Evolutionary conservation across 1,284 basidiomycete genomes (phyloP), one percentile per base, ranked within the genome.

Genomic region (Moesziomyces sp.): DNA sequence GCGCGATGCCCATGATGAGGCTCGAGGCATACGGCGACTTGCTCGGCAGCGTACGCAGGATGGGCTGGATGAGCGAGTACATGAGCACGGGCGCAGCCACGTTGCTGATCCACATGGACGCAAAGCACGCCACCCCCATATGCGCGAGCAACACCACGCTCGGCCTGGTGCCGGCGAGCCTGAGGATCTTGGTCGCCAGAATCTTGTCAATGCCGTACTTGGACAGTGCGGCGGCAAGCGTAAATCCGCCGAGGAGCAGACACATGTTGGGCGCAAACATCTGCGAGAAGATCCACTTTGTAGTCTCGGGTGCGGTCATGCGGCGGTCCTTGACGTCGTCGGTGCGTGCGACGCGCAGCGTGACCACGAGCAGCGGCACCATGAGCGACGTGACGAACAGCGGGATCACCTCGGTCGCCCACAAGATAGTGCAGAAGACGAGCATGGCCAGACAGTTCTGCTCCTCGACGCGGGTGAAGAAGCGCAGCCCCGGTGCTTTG

Each of bases 31-130:
- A 98, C 3, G 91, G 86, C 4, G 94, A 91, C 77, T 91, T 92
- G 2, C 92, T 90, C 14, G 96, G 94, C 3, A 99, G 87, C 28
- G 92, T 97, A 68, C 95, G 89, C 30, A 97, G 88, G 78, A 98
- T 97, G 16, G 96, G 97, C 91, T 97, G 83, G 84, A 98, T 95
- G 62, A 99, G 87, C n/a, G 94, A 94, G 84, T 97, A 99, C 86
- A 95, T 97, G 14, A 99, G 87, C 1, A 96, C 97, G 14, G 97
- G 97, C 8, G 96, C 96, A 0, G 96, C 96, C 16, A 99, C 96
- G 82, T 99, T 98, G 84, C 92, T 92, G 80, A 99, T 98, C 97
- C 95, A 99, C 97, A 98, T 99, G 84, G 92, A 94, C 2, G 96
- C 94, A 83, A 99, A 99, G 82, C 95, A 97, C 1, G 95, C 92